phyloP scores from a whole-genome alignment of 306 rosid genomes.

The Sindora glabra region DNA sequence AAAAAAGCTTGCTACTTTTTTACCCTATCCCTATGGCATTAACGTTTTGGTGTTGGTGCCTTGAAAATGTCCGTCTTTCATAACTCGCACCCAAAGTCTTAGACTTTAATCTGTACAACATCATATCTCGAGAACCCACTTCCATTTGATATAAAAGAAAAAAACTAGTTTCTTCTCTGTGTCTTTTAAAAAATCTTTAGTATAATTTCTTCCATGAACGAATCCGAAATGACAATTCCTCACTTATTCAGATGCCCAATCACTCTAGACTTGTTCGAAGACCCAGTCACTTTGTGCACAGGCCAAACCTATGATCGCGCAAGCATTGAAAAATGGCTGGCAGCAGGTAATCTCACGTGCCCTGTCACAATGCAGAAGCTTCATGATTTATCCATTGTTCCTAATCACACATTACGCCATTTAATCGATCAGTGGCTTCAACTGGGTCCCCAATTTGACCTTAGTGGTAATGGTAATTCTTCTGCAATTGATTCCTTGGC shows the following conservation, averaged over 20 bases:
- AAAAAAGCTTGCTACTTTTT: constrained; percentile 26
- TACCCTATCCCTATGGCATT: constrained; percentile 18
- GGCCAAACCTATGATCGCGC: constrained; percentile 89
- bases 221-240: constrained; percentile 51
- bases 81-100: constrained; percentile 19
- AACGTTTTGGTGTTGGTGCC: constrained; percentile 16
- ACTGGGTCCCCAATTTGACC: constrained; percentile 28
- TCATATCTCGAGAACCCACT: constrained; percentile 7
- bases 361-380: constrained; percentile 96
- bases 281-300: constrained; percentile 77
- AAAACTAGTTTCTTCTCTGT: neutral
- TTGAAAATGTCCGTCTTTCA: constrained; percentile 11
- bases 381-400: constrained; percentile 63
- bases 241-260: constrained; percentile 78
- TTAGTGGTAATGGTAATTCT: constrained; percentile 22
- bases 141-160: constrained; percentile 10
- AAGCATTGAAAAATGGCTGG: constrained; percentile 69
- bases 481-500: constrained; percentile 34
- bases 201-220: constrained; percentile 37
- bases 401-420: constrained; percentile 75
- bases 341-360: constrained; percentile 74
- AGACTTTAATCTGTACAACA: constrained; percentile 9
- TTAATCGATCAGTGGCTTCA: constrained; percentile 69
- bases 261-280: constrained; percentile 69
- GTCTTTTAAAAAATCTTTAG: constrained; percentile 3